phyloP scores from a whole-genome alignment of 257 asterid genomes.

The Ilex aquifolium region DNA sequence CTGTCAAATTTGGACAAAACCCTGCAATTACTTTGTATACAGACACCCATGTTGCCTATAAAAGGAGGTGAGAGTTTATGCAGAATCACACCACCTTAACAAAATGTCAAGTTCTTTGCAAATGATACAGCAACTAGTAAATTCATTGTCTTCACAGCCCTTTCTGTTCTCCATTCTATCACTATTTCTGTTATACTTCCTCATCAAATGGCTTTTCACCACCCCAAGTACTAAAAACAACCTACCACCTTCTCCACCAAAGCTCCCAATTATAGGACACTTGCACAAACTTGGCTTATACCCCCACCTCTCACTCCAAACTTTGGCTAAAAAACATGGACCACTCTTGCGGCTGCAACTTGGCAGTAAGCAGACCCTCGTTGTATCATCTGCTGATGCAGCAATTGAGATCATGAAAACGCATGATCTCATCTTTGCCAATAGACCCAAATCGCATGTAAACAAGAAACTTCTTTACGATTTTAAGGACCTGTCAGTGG shows the following conservation, averaged over 20 bases:
- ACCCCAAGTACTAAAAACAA: not conserved
- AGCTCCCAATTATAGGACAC: not conserved
- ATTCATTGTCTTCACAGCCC: not conserved
- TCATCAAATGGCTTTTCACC: not conserved
- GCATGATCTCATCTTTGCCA: not conserved
- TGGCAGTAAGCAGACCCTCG: not conserved
- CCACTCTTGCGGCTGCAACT: not conserved
- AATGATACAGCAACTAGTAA: no score
- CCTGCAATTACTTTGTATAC: no score
- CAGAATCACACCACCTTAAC: no score
- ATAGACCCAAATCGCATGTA: not conserved
- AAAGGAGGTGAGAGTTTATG: no score
- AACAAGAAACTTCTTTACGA: not conserved
- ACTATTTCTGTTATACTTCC: not conserved
- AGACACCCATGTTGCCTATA: no score
- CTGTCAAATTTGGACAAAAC: no score
- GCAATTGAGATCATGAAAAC: constrained; percentile 1
- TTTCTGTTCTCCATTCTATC: not conserved
- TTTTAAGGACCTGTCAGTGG: not conserved
- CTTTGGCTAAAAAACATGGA: not conserved
- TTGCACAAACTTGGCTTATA: not conserved
- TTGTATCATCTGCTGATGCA: constrained; percentile 4
- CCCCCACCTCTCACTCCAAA: not conserved
- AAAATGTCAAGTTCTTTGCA: no score
- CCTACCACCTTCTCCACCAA: no score